Evolutionary conservation across 805 yeast genomes (phyloP), one percentile per base, ranked within the genome.

Genomic region (Starmerella cellae): DNA sequence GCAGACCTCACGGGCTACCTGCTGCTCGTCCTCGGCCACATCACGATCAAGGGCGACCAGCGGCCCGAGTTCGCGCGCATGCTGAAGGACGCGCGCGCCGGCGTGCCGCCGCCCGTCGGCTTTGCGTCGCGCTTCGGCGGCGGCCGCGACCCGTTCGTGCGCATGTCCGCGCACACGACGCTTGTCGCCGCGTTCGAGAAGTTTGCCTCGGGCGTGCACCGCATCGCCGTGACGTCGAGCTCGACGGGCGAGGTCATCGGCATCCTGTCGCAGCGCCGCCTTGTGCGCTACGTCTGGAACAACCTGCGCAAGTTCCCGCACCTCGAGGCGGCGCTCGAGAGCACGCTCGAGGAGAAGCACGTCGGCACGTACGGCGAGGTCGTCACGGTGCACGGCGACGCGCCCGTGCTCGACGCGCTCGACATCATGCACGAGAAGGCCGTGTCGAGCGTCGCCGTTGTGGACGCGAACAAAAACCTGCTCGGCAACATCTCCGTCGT

Each of bases 401-500:
- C 81, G 53, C 74, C 77, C 2, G 71, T 88, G 51, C 80, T 88
- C 42, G 93, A 84, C 55, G 97, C 95, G 1, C 71, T 88, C 42
- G 68, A 75, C 54, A 77, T 75, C 55, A 88, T 88, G 97, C 82
- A 82, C 60, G 68, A 68, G 34, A 79, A 80, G 50, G 75, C 83
- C 50, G 84, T 91, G 22, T 79, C 93, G 3, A 85, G 96, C 17
- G 71, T 88, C 31, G 97, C 98, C 0, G 95, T 91, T 11, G 81
- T 88, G 39, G 97, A 91, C 64, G 65, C 75, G 45, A 75, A 77
- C 50, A 66, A 73, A 54, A 74, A 78, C 55, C 66, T 88, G 45
- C 66, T 91, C 38, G 98, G 97, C 36, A 88, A 88, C 61, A 88
- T 88, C 35, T 83, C 95, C 2, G 88, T 87, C 18, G 93, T 94